Conservation (phyloP, 2,329 filamentous ascomycete genomes). For the Aspergillus spinulosporus region DNA sequence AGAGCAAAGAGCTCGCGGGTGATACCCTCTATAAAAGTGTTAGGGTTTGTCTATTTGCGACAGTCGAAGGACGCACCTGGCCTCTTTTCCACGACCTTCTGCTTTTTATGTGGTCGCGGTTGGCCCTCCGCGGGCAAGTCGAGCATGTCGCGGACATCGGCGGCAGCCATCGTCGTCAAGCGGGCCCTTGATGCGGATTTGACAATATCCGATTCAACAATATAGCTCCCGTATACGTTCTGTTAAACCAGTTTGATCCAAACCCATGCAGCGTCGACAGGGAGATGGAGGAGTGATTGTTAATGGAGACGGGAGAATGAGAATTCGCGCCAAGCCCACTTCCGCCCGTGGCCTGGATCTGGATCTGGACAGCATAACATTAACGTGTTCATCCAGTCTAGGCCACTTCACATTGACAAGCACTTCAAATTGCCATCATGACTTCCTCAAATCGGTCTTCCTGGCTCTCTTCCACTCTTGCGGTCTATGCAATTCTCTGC, state of each 20-base stretch:
- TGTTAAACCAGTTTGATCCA: neutral
- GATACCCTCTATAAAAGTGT: slow-evolving; percentile 45
- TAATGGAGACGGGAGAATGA: slow-evolving; percentile 10
- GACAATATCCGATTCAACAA: neutral
- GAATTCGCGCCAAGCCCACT: slow-evolving; percentile 30
- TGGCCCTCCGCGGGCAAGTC: slow-evolving; percentile 68
- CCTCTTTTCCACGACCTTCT: slow-evolving; percentile 63
- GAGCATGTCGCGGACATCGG: slow-evolving; percentile 85
- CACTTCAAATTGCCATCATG: slow-evolving; percentile 31
- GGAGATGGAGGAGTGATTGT: slow-evolving; percentile 16
- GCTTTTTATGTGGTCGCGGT: slow-evolving; percentile 69
- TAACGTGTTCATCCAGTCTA: slow-evolving; percentile 1
- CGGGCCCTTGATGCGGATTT: neutral
- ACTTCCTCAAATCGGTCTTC: slow-evolving; percentile 37
- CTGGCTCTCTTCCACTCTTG: slow-evolving; percentile 50
- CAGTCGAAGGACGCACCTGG: slow-evolving; percentile 48
- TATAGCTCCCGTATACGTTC: neutral
- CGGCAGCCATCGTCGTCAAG: slow-evolving; percentile 53
- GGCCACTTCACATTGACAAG: neutral
- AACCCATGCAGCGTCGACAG: neutral
- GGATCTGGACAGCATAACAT: slow-evolving; percentile 12
- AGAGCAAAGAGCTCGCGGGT: slow-evolving; percentile 53
- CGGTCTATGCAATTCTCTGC: slow-evolving; percentile 66
- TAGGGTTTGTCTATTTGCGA: slow-evolving; percentile 1
- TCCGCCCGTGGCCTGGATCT: slow-evolving; percentile 29